These are phyloP conservation scores for Boletus rubropictus DNA, from an alignment of 768 basidiomycete genomes.

Conservation along the genomic window DNA sequence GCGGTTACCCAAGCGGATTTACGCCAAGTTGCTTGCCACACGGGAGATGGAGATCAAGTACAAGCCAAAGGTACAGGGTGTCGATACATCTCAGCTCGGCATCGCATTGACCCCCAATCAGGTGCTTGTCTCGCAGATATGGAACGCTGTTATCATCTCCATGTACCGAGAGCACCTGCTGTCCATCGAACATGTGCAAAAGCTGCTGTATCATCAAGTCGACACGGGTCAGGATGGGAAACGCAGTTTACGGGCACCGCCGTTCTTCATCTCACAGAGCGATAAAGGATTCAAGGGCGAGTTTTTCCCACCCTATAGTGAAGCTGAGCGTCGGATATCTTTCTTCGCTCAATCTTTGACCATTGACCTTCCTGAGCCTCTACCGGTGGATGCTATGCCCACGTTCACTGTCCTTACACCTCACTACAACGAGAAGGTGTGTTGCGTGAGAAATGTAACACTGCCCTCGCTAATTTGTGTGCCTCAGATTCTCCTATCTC, in stretches of 20 bases:
- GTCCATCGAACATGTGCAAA: constrained; percentile 98
- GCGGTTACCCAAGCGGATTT: constrained; percentile 92
- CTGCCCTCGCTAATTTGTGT: constrained; percentile 1
- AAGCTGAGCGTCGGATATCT: constrained; percentile 95
- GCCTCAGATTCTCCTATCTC: constrained; percentile 81
- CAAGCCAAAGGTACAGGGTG: constrained; percentile 84
- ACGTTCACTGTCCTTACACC: constrained; percentile 98
- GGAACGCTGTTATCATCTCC: constrained; percentile 99
- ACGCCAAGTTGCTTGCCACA: constrained; percentile 90
- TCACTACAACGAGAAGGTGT: constrained; percentile 95
- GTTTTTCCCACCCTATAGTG: constrained; percentile 93
- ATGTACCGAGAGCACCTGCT: constrained; percentile 99
- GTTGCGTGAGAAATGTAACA: constrained; percentile 12
- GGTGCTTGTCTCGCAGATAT: constrained; percentile 98
- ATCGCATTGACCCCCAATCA: constrained; percentile 25
- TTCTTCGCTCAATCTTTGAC: constrained; percentile 99
- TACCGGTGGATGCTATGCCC: constrained; percentile 99
- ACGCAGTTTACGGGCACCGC: constrained; percentile 87
- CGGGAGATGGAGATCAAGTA: constrained; percentile 97
- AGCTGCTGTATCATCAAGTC: constrained; percentile 94
- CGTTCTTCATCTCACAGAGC: constrained; percentile 95
- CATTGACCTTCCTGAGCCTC: constrained; percentile 85
- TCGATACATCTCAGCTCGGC: background rate
- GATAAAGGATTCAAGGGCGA: constrained; percentile 80
- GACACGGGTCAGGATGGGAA: constrained; percentile 79